Evolutionary conservation across 129 eudicot species (phyloP).

Genomic region (Escallonia herrerae): DNA sequence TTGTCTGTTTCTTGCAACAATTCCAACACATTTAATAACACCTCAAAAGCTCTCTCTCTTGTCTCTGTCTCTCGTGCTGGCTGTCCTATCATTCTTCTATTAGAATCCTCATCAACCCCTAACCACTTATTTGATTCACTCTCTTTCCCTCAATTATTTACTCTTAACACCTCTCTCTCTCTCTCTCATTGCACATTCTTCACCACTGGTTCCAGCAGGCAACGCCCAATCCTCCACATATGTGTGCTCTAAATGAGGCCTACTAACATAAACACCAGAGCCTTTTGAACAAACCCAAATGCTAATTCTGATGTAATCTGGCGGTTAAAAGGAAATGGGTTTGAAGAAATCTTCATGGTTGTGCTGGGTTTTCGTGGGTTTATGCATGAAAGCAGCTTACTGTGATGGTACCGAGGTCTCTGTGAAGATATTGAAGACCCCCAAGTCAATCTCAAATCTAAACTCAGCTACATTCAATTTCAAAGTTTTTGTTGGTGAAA

Average conservation of each 20-base stretch:
- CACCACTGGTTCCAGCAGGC: conserved; percentile 21
- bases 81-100: conserved; percentile 44
- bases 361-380: conserved; percentile 36
- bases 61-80: no score
- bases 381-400: conserved; percentile 24
- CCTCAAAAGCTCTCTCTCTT: conserved; percentile 16
- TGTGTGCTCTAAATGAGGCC: background rate
- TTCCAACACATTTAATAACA: no score
- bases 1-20: conserved; percentile 4
- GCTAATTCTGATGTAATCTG: background rate
- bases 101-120: conserved; percentile 28
- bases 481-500: conserved; percentile 29
- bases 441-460: conserved; percentile 44
- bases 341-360: conserved; percentile 22
- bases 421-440: conserved; percentile 55
- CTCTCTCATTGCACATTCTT: conserved; percentile 10
- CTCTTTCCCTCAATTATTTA: conserved; percentile 1
- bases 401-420: conserved; percentile 29
- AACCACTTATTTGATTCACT: conserved; percentile 11
- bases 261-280: background rate
- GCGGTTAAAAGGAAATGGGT: conserved; percentile 25
- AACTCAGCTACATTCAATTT: conserved; percentile 52
- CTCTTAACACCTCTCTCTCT: conserved; percentile 8
- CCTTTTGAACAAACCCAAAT: background rate
- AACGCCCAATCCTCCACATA: conserved; percentile 1